phyloP scores from a whole-genome alignment of 495 filamentous ascomycete species.

The Penicillium waksmanii region DNA sequence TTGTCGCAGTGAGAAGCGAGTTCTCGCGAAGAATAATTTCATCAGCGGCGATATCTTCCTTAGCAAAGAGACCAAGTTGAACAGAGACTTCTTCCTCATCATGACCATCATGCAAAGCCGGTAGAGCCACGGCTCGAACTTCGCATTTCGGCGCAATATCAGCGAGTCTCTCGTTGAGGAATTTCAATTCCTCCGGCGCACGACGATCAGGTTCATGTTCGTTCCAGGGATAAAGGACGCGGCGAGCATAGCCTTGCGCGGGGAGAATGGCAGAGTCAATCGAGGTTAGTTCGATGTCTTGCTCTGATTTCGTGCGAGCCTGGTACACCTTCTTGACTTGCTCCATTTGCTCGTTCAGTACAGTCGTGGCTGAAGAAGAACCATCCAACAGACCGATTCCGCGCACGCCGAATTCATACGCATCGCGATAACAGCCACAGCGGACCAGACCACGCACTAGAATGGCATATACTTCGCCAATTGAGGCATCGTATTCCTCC shows the following conservation, averaged over 20 bases:
- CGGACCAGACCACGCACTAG: constrained; percentile 61
- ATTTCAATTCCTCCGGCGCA: constrained; percentile 63
- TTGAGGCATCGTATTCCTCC: constrained; percentile 45
- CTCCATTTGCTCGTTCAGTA: constrained; percentile 34
- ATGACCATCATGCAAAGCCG: constrained; percentile 59
- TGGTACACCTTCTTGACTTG: constrained; percentile 32
- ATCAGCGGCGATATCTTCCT: constrained; percentile 73
- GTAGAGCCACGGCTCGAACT: constrained; percentile 72
- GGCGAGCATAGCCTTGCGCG: constrained; percentile 74
- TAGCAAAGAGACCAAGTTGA: constrained; percentile 89
- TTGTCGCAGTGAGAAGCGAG: constrained; percentile 81
- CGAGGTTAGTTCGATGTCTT: constrained; percentile 29
- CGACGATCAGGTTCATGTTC: constrained; percentile 83
- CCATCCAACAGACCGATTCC: constrained; percentile 31
- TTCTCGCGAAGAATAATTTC: constrained; percentile 80
- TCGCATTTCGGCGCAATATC: constrained; percentile 69
- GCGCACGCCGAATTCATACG: constrained; percentile 64
- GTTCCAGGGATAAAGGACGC: constrained; percentile 96
- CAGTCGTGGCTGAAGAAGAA: constrained; percentile 5
- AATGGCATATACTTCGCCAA: constrained; percentile 44
- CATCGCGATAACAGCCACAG: constrained; percentile 73
- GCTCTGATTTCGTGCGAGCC: constrained; percentile 38
- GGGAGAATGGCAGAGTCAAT: constrained; percentile 59
- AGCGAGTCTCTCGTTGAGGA: constrained; percentile 68
- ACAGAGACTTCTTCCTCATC: constrained; percentile 45